phyloP scores from a whole-genome alignment of 139 green algal genomes.

The Closterium sp. region DNA sequence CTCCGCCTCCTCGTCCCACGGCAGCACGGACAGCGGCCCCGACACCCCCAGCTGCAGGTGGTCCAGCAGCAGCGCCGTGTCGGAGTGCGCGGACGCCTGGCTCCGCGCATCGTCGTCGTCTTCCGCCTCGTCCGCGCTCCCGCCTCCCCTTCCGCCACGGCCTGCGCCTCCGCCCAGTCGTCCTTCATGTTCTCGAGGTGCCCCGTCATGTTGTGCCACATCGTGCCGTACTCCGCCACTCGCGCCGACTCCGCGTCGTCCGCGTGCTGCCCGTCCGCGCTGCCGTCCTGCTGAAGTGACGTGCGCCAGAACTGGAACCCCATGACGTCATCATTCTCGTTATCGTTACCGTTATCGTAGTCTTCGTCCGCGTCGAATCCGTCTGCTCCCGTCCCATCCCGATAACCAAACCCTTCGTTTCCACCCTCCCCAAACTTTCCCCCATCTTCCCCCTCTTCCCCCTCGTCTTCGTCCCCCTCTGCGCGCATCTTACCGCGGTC shows the following conservation, averaged over 20 bases:
- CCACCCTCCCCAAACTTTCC: not conserved
- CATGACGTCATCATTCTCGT: not conserved
- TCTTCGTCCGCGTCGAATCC: not conserved
- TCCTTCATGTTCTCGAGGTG: conserved; percentile 8
- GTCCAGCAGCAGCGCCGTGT: conserved; percentile 3
- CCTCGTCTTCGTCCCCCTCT: not conserved
- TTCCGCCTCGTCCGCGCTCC: not conserved
- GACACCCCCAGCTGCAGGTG: conserved; percentile 6
- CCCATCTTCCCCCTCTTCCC: not conserved
- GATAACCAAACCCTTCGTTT: not conserved
- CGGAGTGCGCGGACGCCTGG: not conserved
- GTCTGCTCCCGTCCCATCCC: not conserved
- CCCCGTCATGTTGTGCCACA: conserved; percentile 3
- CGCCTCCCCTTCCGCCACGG: not conserved
- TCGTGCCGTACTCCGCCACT: not conserved
- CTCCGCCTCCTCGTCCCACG: not conserved
- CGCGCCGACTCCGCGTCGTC: not conserved
- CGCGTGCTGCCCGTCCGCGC: not conserved
- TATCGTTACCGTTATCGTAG: not conserved
- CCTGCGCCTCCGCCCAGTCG: not conserved
- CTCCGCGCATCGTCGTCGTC: not conserved
- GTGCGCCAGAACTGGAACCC: not conserved
- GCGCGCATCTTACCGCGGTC: not conserved
- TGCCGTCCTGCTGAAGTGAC: not conserved
- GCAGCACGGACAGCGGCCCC: not conserved